Base-by-base conservation (phyloP, 371 early-diverging fungal species). In the Nematocida homosporus region DNA sequence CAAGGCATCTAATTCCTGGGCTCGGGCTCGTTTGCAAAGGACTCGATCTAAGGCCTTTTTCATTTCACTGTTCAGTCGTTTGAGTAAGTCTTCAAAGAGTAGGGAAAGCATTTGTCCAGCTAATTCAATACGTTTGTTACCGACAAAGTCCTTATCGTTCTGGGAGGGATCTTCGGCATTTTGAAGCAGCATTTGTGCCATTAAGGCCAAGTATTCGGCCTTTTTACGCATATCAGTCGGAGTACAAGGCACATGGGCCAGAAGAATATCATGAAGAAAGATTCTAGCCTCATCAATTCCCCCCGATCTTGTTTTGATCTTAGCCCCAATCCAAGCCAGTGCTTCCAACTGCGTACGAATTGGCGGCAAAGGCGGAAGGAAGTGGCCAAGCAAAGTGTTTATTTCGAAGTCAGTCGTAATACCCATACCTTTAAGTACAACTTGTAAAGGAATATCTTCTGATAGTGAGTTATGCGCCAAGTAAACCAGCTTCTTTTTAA, bases 71-170 rank as follows among this genome's bases (percentile, higher is more conserved):
- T 91, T 93, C 87, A 93, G 96, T 38, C 90, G 88, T 79, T 97
- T 97, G 87, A 99, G 98, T 78, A 94, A 85, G 88, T 99, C 99
- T 86, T 99, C 99, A 82, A 99, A 98, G 48, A 99, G 86, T 42
- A 99, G 87, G 0, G 93, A 89, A 0, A 99, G 85, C 61, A 99
- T 85, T 80, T 95, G 94, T 42, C 99, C 99, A 29, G 99, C 96
- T 4, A 80, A 78, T 86, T 99, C 99, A 69, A 97, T 86, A 82
- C 99, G 89, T 85, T 99, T 99, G 88, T 99, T 99, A 79, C 99
- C 99, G 38, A 98, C 89, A 85, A 94, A 99, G 87, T 99, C 99
- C 79, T 94, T 91, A 84, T 99, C 98, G 83, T 98, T 98, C 3
- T 78, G 92, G 83, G 6, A 89, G 23, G 27, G 10, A 6, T 47